Percentiles rank a stretch among this genome's conserved stretches.
These are phyloP conservation scores for Daedaleopsis sinensis DNA, from an alignment of 768 basidiomycete species.

Conservation along the genomic window DNA sequence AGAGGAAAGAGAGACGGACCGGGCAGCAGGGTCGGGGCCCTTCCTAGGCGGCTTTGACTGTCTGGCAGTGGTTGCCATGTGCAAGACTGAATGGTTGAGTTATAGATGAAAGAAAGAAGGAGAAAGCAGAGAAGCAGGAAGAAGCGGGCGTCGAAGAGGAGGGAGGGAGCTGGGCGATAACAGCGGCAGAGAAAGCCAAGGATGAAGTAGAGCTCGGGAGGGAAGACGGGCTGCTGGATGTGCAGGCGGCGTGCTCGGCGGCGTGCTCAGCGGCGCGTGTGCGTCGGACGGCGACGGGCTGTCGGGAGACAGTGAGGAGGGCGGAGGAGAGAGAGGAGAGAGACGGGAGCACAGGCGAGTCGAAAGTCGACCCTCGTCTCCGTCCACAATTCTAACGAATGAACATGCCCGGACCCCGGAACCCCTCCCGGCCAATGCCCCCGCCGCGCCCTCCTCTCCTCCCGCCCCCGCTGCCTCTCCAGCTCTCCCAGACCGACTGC, in stretches of 20 bases:
- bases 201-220: slow-evolving; percentile 10
- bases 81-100: slow-evolving; percentile 19
- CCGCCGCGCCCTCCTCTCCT: not conserved
- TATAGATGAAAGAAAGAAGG: slow-evolving; percentile 33
- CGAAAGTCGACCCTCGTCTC: slow-evolving; percentile 6
- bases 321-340: slow-evolving; percentile 10
- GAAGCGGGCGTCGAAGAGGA: slow-evolving; percentile 9
- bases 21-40: slow-evolving; percentile 55
- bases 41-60: slow-evolving; percentile 67
- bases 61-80: slow-evolving; percentile 68
- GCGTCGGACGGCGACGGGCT: slow-evolving; percentile 12
- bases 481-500: not conserved
- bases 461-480: too few relatives aligned
- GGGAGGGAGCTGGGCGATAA: slow-evolving; percentile 18
- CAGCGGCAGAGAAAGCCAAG: slow-evolving; percentile 11
- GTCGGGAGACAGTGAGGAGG: slow-evolving; percentile 1
- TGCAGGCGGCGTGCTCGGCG: slow-evolving; percentile 3
- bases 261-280: slow-evolving; percentile 16
- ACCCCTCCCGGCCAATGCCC: not conserved
- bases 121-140: slow-evolving; percentile 32
- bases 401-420: slow-evolving; percentile 6
- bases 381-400: slow-evolving; percentile 18
- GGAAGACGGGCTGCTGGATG: slow-evolving; percentile 4
- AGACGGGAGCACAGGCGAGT: slow-evolving; percentile 4
- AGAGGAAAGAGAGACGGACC: slow-evolving; percentile 36